These are phyloP conservation scores for Hymenoscyphus linearis DNA, from an alignment of 2,329 filamentous ascomycete species.

Conservation along the genomic window DNA sequence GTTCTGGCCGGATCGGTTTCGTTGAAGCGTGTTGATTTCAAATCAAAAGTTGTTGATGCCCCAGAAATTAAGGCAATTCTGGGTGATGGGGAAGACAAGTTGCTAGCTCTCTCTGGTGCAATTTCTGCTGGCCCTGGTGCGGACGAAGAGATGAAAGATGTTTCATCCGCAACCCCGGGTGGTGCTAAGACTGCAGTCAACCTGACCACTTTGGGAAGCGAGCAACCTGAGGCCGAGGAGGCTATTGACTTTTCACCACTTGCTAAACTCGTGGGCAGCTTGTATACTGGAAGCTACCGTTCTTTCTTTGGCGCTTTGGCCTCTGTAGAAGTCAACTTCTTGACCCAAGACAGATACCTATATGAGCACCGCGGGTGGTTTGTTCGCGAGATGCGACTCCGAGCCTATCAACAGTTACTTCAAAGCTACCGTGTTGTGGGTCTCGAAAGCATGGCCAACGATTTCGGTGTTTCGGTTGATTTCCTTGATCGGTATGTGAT, in stretches of 20 bases:
- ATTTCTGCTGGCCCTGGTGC: conserved; percentile 76
- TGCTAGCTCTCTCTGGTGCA: conserved; percentile 74
- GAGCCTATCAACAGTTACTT: conserved; percentile 92
- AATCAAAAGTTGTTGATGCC: conserved; percentile 96
- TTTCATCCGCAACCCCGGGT: conserved; percentile 45
- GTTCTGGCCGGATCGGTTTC: conserved; percentile 92
- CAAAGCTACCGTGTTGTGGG: conserved; percentile 97
- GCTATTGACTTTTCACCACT: conserved; percentile 86
- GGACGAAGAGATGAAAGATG: conserved; percentile 71
- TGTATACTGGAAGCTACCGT: conserved; percentile 93
- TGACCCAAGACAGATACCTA: conserved; percentile 90
- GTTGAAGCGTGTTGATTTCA: conserved; percentile 96
- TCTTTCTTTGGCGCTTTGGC: conserved; percentile 88
- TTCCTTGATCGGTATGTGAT: conserved; percentile 80
- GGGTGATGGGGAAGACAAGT: conserved; percentile 81
- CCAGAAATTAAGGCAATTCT: conserved; percentile 98
- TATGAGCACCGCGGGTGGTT: conserved; percentile 97
- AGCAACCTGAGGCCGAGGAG: conserved; percentile 72
- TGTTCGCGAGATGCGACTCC: conserved; percentile 94
- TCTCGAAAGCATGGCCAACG: conserved; percentile 93
- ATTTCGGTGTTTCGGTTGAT: conserved; percentile 95
- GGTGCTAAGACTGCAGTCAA: conserved; percentile 73
- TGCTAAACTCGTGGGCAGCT: conserved; percentile 78
- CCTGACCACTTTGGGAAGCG: conserved; percentile 72
- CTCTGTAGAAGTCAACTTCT: conserved; percentile 86